A percentile compares a stretch with the other conserved stretches of the same genome.
phyloP scores from a whole-genome alignment of 2,329 filamentous ascomycete genomes.

The Xylaria sp. region DNA sequence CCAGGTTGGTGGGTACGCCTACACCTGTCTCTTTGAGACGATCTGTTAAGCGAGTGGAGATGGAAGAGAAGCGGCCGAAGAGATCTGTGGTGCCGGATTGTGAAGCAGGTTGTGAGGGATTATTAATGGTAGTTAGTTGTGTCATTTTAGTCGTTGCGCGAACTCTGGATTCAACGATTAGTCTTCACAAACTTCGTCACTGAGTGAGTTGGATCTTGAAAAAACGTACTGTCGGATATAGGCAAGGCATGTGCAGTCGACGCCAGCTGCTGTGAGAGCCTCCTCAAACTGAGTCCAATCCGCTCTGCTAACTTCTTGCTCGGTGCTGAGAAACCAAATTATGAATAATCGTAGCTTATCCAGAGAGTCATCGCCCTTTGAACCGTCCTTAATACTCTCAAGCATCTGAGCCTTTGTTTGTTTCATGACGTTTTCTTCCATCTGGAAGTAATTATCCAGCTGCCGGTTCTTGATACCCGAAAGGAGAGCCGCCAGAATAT shows the following conservation, averaged over 20 bases:
- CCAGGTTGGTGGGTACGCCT: constrained; percentile 67
- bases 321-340: constrained; percentile 95
- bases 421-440: constrained; percentile 92
- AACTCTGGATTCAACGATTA: constrained; percentile 60
- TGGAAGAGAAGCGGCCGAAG: constrained; percentile 90
- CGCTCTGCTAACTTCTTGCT: constrained; percentile 80
- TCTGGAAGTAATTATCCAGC: constrained; percentile 93
- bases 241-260: constrained; percentile 76
- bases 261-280: constrained; percentile 75
- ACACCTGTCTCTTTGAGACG: constrained; percentile 90
- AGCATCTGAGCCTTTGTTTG: constrained; percentile 88
- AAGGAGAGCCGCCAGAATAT: constrained; percentile 80
- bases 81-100: constrained; percentile 73
- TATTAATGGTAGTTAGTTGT: constrained; percentile 90
- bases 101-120: constrained; percentile 67
- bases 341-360: constrained; percentile 95
- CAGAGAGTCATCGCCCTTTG: constrained; percentile 80
- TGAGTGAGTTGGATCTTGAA: not conserved
- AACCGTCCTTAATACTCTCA: constrained; percentile 79
- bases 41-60: constrained; percentile 90
- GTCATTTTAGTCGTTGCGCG: constrained; percentile 97
- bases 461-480: constrained; percentile 91
- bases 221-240: constrained; percentile 85
- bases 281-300: constrained; percentile 90
- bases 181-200: constrained; percentile 10